phyloP scores from a whole-genome alignment of 225 moss, liverwort and hornwort species.

The Climacium dendroides region DNA sequence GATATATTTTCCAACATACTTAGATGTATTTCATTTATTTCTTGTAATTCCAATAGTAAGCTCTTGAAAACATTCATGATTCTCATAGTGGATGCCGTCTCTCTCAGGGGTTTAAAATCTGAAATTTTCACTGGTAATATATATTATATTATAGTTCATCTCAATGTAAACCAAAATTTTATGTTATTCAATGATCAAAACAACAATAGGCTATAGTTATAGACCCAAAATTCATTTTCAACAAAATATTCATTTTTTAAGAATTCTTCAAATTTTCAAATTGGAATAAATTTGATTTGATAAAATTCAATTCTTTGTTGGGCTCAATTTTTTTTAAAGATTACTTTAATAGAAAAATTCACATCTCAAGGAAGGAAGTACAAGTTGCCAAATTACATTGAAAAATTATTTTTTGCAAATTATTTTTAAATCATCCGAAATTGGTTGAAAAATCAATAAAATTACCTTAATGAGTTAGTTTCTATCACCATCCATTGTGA shows the following conservation, averaged over 20 bases:
- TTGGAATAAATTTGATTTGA: not conserved
- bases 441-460: not conserved
- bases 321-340: not conserved
- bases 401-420: not conserved
- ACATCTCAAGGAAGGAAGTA: not conserved
- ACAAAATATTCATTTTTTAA: fast-evolving
- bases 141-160: not conserved
- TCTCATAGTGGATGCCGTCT: fast-evolving
- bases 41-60: fast-evolving
- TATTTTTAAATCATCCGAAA: not conserved
- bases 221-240: not conserved
- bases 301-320: not conserved
- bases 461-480: not conserved
- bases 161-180: not conserved
- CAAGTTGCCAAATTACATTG: not conserved
- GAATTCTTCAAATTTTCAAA: not conserved
- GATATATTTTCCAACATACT: not conserved
- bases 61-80: not conserved
- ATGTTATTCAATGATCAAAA: not conserved
- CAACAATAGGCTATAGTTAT: not conserved
- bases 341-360: not conserved
- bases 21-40: not conserved
- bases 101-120: not conserved
- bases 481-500: not conserved
- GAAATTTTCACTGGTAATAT: not conserved